Percentiles rank a stretch among this genome's conserved stretches.
Evolutionary conservation across 306 rosid species (phyloP).

Genomic region (Canavalia gladiata): DNA sequence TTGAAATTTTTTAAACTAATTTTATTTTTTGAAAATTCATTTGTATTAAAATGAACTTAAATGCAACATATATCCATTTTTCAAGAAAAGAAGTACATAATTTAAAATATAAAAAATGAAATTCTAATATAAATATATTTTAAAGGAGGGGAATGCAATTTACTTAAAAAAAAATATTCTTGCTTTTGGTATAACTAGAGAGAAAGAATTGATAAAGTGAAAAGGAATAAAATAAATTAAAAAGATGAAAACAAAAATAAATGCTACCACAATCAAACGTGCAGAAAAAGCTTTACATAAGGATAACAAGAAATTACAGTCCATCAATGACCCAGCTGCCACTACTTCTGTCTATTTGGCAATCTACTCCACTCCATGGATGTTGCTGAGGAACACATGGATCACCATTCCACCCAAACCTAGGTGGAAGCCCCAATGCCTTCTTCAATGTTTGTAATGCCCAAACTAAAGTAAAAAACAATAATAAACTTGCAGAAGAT

Average conservation of each 20-base stretch:
- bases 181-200: constrained; percentile 18
- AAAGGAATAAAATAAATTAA: constrained; percentile 8
- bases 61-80: too few species aligned
- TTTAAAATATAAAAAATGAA: too few species aligned
- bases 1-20: too few species aligned
- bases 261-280: constrained; percentile 29
- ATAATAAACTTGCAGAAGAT: constrained; percentile 38
- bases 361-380: constrained; percentile 88
- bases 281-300: constrained; percentile 3
- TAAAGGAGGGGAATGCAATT: too few species aligned
- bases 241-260: neutral
- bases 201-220: neutral
- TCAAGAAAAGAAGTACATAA: too few species aligned
- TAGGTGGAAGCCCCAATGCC: constrained; percentile 76
- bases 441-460: constrained; percentile 70
- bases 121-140: too few species aligned
- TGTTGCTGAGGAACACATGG: constrained; percentile 91
- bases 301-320: constrained; percentile 65
- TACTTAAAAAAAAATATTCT: neutral
- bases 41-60: too few species aligned
- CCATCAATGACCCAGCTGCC: constrained; percentile 83
- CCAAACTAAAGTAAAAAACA: constrained; percentile 57
- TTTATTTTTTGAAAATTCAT: too few species aligned
- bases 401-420: constrained; percentile 94
- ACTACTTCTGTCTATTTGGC: constrained; percentile 63